Evolutionary conservation across 371 early-diverging fungal species (phyloP), one percentile per base, ranked within the genome.

Genomic region (Gilbertella persicaria): DNA sequence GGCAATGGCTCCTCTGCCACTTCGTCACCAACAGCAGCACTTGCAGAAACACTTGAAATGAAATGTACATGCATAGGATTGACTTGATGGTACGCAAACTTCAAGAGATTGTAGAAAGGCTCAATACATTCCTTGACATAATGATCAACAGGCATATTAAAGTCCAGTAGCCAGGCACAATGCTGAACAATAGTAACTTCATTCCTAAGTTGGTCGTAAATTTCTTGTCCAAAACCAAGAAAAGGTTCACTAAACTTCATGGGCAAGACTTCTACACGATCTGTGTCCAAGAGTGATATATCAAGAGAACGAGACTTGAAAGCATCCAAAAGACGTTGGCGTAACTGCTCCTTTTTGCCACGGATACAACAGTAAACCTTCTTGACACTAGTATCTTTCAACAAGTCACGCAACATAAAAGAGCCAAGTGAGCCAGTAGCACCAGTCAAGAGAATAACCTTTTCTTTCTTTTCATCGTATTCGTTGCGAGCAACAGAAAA

Each of bases 341-440:
- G 28, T 9, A 60, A 28, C 16, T 45, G 17, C 3, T 25, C 44
- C 10, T 38, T 25, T 2, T 52, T 30, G 1, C 64, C 66, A 30
- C 76, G 70, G 19, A 72, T 50, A 19, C 63, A 41, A 24, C 58
- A 51, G 21, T 72, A 69, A 4, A 75, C 56, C 43, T 62, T 70
- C 14, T 62, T 64, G 8, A 70, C 60, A 1, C 48, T 30, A 4
- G 41, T 16, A 16, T 61, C 50, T 19, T 60, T n/a, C 5, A 74
- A 36, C 33, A 78, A 28, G 40, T 62, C 64, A 5, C 57, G 61
- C 20, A 78, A 33, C 45, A 72, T 50, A 23, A 78, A 68, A 1
- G 66, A 64, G 1, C 75, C 78, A 7, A 78, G 45, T 5, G 73
- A 66, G 0, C 78, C 78, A 35, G 73, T 78, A 5, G 70, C 69